These are phyloP conservation scores for Flaveria ramosissima DNA, from an alignment of 129 eudicot species.

Conservation along the genomic window DNA sequence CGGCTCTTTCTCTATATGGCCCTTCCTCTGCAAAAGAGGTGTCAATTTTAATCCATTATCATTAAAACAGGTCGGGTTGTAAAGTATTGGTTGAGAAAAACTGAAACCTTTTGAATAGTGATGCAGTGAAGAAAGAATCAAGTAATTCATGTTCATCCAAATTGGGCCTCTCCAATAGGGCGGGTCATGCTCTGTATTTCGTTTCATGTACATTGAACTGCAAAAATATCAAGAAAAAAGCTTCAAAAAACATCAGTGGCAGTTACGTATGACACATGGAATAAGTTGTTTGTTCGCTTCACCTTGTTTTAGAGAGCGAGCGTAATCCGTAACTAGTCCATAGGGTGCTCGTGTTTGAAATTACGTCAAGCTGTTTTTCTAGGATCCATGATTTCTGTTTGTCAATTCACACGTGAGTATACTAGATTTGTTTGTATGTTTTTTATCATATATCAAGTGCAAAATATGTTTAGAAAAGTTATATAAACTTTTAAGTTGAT, in stretches of 20 bases:
- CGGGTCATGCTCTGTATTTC: slow-evolving; percentile 93
- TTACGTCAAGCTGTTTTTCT: slow-evolving; percentile 83
- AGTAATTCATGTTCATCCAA: slow-evolving; percentile 97
- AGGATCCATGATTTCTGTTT: slow-evolving; percentile 73
- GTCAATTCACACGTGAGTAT: not conserved
- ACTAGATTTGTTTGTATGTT: not conserved
- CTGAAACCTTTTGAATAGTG: slow-evolving; percentile 74
- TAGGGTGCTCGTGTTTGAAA: slow-evolving; percentile 69
- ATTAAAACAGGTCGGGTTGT: not conserved
- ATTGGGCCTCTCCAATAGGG: slow-evolving; percentile 98
- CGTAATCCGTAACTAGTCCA: slow-evolving; percentile 88
- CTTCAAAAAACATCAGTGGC: not conserved
- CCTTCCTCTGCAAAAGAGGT: slow-evolving; percentile 57
- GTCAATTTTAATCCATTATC: not conserved
- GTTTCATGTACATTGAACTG: slow-evolving; percentile 91
- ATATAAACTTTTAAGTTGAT: not conserved
- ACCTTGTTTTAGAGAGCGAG: slow-evolving; percentile 92
- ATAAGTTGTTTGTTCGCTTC: slow-evolving; percentile 9
- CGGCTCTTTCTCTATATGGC: slow-evolving; percentile 76
- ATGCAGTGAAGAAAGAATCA: slow-evolving; percentile 84
- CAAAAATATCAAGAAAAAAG: slow-evolving; percentile 7
- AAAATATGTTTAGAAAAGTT: not conserved
- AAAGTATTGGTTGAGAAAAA: not conserved
- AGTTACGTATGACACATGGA: not conserved
- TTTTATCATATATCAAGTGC: not conserved